Evolutionary conservation across 2,329 filamentous ascomycete genomes (phyloP).

Genomic region (Diaporthe ilicicola): DNA sequence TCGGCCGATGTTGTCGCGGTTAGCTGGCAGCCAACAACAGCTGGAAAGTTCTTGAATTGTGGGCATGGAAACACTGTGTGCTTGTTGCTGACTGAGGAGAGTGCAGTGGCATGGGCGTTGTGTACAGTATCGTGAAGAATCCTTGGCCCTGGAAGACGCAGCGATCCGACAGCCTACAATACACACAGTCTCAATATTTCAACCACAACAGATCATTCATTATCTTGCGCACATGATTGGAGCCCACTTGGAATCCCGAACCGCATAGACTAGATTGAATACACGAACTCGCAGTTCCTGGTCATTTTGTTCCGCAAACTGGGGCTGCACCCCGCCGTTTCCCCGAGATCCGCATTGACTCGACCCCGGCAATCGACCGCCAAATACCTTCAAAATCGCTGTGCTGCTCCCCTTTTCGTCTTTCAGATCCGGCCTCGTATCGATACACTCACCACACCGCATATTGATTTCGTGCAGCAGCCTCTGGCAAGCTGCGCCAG

Average conservation of each 20-base stretch:
- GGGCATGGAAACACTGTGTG: not conserved
- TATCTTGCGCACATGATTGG: too few species aligned
- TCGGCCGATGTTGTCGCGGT: not conserved
- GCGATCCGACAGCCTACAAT: not conserved
- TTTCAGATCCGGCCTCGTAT: not conserved
- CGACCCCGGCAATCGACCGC: not conserved
- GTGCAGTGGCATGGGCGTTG: not conserved
- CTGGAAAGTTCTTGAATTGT: too few species aligned
- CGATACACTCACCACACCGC: not conserved
- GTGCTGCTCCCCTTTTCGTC: not conserved
- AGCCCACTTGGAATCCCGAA: not conserved
- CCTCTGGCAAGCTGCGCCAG: not conserved
- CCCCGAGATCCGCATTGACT: conserved; percentile 9
- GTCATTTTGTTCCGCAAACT: not conserved
- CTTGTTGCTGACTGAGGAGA: not conserved
- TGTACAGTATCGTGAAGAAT: not conserved
- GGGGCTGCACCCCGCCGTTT: conserved; percentile 9
- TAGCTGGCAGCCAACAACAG: not conserved
- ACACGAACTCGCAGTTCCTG: not conserved
- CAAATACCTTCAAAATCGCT: not conserved
- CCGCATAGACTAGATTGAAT: not conserved
- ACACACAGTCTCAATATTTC: not conserved
- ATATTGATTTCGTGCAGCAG: not conserved
- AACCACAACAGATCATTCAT: not conserved
- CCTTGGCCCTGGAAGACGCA: not conserved